Conservation (phyloP, 1,284 basidiomycete species). For the Clitocybe nebularis region DNA sequence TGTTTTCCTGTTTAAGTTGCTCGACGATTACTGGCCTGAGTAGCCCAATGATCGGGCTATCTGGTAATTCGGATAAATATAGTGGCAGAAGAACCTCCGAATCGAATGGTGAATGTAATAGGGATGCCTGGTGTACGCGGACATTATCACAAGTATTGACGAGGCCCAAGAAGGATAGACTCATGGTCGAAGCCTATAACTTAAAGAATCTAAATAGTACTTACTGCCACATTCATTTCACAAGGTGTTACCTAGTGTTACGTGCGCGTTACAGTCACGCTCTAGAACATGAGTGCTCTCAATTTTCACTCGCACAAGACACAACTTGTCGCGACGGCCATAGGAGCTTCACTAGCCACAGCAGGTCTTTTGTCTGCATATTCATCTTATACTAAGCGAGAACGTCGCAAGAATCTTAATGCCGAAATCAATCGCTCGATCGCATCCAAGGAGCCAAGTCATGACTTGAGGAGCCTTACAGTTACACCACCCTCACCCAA, state of each 20-base stretch:
- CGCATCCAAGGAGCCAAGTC: slow-evolving; percentile 18
- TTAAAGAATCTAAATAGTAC: no score
- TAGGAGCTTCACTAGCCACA: slow-evolving; percentile 60
- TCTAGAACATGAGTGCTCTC: slow-evolving; percentile 7
- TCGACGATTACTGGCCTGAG: slow-evolving; percentile 55
- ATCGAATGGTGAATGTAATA: slow-evolving; percentile 23
- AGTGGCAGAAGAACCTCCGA: slow-evolving; percentile 47
- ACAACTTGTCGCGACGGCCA: slow-evolving; percentile 60
- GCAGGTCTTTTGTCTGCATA: slow-evolving; percentile 55
- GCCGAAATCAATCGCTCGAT: slow-evolving; percentile 55
- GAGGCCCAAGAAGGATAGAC: slow-evolving; percentile 50
- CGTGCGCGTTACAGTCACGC: not conserved
- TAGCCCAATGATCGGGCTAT: slow-evolving; percentile 59
- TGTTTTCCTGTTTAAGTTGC: slow-evolving; percentile 48
- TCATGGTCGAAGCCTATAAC: no score
- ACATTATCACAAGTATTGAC: slow-evolving; percentile 66
- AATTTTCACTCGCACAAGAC: slow-evolving; percentile 35
- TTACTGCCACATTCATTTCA: not conserved
- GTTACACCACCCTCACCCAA: slow-evolving; percentile 9
- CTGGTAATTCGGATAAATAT: slow-evolving; percentile 41
- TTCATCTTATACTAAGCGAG: slow-evolving; percentile 41
- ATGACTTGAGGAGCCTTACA: no score
- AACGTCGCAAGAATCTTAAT: slow-evolving; percentile 51
- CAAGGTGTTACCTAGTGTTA: not conserved
- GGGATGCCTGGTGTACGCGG: slow-evolving; percentile 30